Conservation (phyloP, 1,284 basidiomycete species). For the Puccinia sorghi region DNA sequence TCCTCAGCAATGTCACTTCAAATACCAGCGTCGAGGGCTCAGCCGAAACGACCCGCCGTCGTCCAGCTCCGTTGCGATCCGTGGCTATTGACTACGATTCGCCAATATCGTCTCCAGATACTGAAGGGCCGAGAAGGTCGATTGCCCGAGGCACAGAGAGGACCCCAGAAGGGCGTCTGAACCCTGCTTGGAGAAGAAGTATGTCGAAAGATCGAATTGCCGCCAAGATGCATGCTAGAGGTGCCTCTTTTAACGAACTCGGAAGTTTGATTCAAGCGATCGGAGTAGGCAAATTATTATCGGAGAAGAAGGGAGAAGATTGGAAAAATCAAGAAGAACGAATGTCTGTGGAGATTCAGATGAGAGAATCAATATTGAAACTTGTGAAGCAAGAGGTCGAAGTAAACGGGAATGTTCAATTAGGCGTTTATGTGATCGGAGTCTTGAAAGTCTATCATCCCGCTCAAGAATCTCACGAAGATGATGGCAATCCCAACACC, state of each 20-base stretch:
- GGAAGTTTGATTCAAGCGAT: slow-evolving; percentile 38
- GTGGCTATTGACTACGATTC: slow-evolving; percentile 24
- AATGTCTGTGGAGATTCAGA: slow-evolving; percentile 24
- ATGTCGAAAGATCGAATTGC: slow-evolving; percentile 36
- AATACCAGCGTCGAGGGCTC: slow-evolving; percentile 11
- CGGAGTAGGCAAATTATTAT: slow-evolving; percentile 15
- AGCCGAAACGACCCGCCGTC: slow-evolving; percentile 24
- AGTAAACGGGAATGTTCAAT: slow-evolving; percentile 30
- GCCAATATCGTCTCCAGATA: slow-evolving; percentile 36
- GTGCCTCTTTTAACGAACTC: slow-evolving; percentile 29
- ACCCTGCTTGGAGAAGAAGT: slow-evolving; percentile 32
- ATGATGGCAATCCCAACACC: background rate
- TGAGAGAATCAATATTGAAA: slow-evolving; percentile 46
- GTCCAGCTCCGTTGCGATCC: slow-evolving; percentile 24
- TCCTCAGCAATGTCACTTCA: slow-evolving; percentile 14
- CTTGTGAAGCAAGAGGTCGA: slow-evolving; percentile 28
- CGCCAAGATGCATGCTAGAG: slow-evolving; percentile 40
- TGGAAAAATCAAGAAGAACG: slow-evolving; percentile 29
- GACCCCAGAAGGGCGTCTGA: slow-evolving; percentile 13
- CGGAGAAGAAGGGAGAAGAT: slow-evolving; percentile 31
- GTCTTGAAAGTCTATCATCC: slow-evolving; percentile 29
- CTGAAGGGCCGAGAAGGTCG: slow-evolving; percentile 19
- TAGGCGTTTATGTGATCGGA: slow-evolving; percentile 32
- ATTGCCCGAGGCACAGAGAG: slow-evolving; percentile 12
- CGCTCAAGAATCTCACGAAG: slow-evolving; percentile 22